Evolutionary conservation across 2,329 filamentous ascomycete genomes (phyloP).

Genomic region (Ceratocystis cubensis): DNA sequence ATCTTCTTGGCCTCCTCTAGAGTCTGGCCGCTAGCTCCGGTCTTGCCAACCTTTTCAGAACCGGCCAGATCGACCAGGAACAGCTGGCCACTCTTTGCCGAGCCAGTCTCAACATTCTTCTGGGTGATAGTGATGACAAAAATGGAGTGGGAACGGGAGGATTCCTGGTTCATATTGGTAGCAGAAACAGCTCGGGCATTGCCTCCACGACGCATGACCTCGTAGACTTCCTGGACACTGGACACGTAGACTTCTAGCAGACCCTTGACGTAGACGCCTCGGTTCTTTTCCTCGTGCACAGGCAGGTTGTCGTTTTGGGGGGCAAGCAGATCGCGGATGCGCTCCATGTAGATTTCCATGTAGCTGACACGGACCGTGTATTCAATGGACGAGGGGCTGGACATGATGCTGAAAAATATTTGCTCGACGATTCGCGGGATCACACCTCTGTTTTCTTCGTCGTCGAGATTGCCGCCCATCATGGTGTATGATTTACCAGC

Average conservation of each 20-base stretch:
- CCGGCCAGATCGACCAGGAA: slow-evolving; percentile 97
- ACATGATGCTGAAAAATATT: slow-evolving; percentile 90
- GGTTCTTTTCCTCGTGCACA: slow-evolving; percentile 94
- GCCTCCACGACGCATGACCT: slow-evolving; percentile 89
- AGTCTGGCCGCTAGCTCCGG: slow-evolving; percentile 90
- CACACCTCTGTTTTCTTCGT: slow-evolving; percentile 77
- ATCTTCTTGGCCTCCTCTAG: slow-evolving; percentile 99
- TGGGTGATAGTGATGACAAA: slow-evolving; percentile 95
- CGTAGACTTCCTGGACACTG: slow-evolving; percentile 88
- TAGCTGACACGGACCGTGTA: slow-evolving; percentile 98
- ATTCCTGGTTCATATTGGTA: slow-evolving; percentile 99
- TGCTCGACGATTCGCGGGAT: slow-evolving; percentile 96
- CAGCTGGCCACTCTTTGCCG: slow-evolving; percentile 87
- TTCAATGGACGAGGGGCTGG: slow-evolving; percentile 84
- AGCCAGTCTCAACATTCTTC: slow-evolving; percentile 94
- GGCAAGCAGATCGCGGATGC: slow-evolving; percentile 81
- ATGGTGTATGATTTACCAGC: slow-evolving; percentile 99
- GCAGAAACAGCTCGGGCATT: slow-evolving; percentile 80
- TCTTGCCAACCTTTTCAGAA: slow-evolving; percentile 98
- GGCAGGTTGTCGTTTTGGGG: slow-evolving; percentile 94
- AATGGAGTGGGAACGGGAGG: slow-evolving; percentile 94
- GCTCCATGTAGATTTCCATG: slow-evolving; percentile 99
- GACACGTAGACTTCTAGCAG: slow-evolving; percentile 90
- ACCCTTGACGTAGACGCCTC: slow-evolving; percentile 93
- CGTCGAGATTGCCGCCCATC: slow-evolving; percentile 70